Conservation (phyloP, 2,329 filamentous ascomycete species). For the Colletotrichum sublineola region DNA sequence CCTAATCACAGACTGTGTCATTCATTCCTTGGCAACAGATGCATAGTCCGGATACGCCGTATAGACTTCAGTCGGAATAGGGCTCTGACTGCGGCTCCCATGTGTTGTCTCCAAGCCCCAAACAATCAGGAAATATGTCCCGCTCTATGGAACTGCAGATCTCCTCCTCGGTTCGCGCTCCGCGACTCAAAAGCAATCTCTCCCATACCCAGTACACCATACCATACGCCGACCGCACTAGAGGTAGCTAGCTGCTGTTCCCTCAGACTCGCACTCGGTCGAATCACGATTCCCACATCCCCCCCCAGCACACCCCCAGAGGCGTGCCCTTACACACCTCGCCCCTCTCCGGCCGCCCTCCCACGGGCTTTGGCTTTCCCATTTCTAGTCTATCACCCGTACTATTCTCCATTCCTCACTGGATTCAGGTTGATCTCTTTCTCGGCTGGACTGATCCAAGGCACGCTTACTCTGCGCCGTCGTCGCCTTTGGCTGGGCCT, state of each 20-base stretch:
- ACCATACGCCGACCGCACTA: too few species aligned
- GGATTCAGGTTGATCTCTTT: constrained; percentile 9
- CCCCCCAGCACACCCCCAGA: background rate
- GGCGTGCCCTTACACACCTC: background rate
- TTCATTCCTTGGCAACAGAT: too few species aligned
- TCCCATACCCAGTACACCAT: background rate
- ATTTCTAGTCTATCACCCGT: constrained; percentile 3
- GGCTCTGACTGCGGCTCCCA: background rate
- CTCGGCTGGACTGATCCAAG: constrained; percentile 26
- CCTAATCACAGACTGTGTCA: too few species aligned
- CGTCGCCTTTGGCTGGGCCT: background rate
- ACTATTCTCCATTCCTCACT: constrained; percentile 14
- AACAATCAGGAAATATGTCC: constrained; percentile 14
- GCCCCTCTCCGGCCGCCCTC: constrained; percentile 5
- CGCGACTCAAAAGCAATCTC: constrained; percentile 12
- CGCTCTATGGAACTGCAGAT: constrained; percentile 37
- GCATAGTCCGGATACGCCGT: background rate
- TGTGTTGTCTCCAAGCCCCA: constrained; percentile 6
- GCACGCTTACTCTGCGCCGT: constrained; percentile 1
- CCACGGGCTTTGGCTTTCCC: background rate
- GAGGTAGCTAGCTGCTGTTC: too few species aligned
- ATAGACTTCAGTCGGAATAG: background rate
- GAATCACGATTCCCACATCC: background rate
- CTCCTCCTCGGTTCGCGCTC: constrained; percentile 26
- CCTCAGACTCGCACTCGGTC: constrained; percentile 2